Evolutionary conservation across 108 stramenopile genomes (phyloP), one percentile per base, ranked within the genome.

Genomic region (Cyclostephanos invisitatus): DNA sequence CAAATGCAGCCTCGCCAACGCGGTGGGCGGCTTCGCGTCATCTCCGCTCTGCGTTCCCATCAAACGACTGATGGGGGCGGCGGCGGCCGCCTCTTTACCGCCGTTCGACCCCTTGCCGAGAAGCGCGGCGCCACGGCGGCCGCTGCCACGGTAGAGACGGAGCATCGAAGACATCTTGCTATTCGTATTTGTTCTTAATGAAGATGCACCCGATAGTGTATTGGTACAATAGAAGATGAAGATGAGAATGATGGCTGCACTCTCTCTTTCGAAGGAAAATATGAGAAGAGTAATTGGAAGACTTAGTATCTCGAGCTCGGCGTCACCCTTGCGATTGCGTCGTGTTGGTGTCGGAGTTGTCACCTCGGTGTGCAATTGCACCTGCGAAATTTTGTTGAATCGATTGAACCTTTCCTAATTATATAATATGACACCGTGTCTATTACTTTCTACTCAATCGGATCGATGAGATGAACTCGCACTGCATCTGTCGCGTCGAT

Each of bases 1-100:
- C 62, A 93, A 83, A 65, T 93, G 80, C 25, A 93, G 63, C 66
- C 80, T 86, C 18, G 92, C 92, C 36, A 93, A 64, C 15, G 88
- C 90, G 18, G 87, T 84, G 22, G 92, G 88, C 25, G 72, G 77
- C 47, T 84, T 75, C 46, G 82, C 79, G 56, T 93, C 85, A 59
- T 89, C 89, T 48, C 89, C 85, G 47, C 85, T 86, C 49, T 91
- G 92, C 15, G 89, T 83, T 65, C 55, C 36, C 71, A 79, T 67
- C 29, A 79, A 73, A 44, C 75, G 67, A 49, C 67, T 68, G 18
- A 46, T n/a, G 42, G 64, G 46, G 14, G 58, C 28, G 14, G 36
- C 37, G 28, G 55, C 36, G 9, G 56, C 3, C 8, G 56, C 32
- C 2, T 57, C 29, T 27, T 28, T 57, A 35, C 56, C 56, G 8